Conservation (phyloP, 2,329 filamentous ascomycete species). For the Clonostachys rhizophaga region DNA sequence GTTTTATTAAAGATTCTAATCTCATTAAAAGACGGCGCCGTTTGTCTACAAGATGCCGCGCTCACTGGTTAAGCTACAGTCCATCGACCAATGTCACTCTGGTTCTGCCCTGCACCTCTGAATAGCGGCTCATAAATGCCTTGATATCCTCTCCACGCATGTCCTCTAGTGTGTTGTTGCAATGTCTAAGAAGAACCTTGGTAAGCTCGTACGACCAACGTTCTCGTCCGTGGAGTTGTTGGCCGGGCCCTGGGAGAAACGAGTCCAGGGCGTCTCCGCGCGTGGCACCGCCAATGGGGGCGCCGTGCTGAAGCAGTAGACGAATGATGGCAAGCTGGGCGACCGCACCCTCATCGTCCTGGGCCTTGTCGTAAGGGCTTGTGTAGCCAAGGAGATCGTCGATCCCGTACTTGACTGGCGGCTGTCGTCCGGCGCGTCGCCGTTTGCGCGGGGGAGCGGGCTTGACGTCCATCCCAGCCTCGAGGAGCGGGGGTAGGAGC, state of each 20-base stretch:
- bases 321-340: background rate
- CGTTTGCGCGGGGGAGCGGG: background rate
- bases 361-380: background rate
- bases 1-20: too few species aligned
- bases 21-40: too few species aligned
- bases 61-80: too few species aligned
- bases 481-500: background rate
- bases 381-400: background rate
- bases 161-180: conserved; percentile 5
- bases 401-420: background rate
- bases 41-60: too few species aligned
- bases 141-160: background rate
- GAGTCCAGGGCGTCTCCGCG: background rate
- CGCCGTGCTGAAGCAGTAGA: background rate
- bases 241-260: background rate
- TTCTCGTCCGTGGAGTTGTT: background rate
- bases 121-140: background rate
- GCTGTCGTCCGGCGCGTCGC: background rate
- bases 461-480: background rate
- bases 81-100: too few species aligned
- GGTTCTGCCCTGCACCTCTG: background rate
- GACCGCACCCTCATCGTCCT: background rate
- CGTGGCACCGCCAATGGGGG: background rate
- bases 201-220: background rate
- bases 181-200: background rate